These are phyloP conservation scores for Vigna radiata DNA, from an alignment of 306 rosid species.

Conservation along the genomic window DNA sequence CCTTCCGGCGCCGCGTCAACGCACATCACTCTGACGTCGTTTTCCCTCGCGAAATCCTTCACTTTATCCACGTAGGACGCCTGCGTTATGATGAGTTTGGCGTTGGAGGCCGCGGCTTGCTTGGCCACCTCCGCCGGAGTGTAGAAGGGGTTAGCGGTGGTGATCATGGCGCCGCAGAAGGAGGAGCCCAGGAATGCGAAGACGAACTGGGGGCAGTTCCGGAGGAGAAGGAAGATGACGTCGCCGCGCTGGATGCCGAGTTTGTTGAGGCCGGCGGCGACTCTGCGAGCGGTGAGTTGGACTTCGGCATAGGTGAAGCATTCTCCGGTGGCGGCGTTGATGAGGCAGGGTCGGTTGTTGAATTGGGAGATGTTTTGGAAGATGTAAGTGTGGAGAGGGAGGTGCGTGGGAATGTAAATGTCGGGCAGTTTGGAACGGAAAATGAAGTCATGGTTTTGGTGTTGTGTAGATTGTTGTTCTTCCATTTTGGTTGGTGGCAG, in stretches of 20 bases:
- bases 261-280: conserved; percentile 67
- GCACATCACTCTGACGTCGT: conserved; percentile 45
- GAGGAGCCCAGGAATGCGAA: conserved; percentile 76
- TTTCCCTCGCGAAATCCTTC: conserved; percentile 45
- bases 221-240: conserved; percentile 82
- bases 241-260: conserved; percentile 64
- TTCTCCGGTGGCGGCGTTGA: conserved; percentile 60
- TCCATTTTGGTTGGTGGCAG: not conserved
- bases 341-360: conserved; percentile 65
- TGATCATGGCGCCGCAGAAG: conserved; percentile 59
- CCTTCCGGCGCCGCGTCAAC: conserved; percentile 46
- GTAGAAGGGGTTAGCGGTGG: conserved; percentile 72
- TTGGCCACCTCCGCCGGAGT: conserved; percentile 66
- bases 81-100: conserved; percentile 63
- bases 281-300: conserved; percentile 55
- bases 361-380: conserved; percentile 66
- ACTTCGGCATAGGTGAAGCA: conserved; percentile 56
- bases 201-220: conserved; percentile 70
- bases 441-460: conserved; percentile 48
- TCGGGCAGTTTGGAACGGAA: conserved; percentile 74
- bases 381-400: conserved; percentile 74
- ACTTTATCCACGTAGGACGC: conserved; percentile 56
- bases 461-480: not conserved
- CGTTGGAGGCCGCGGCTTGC: conserved; percentile 54
- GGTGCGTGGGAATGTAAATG: conserved; percentile 70